These are phyloP conservation scores for Prunus mira DNA, from an alignment of 306 rosid species.

Conservation along the genomic window DNA sequence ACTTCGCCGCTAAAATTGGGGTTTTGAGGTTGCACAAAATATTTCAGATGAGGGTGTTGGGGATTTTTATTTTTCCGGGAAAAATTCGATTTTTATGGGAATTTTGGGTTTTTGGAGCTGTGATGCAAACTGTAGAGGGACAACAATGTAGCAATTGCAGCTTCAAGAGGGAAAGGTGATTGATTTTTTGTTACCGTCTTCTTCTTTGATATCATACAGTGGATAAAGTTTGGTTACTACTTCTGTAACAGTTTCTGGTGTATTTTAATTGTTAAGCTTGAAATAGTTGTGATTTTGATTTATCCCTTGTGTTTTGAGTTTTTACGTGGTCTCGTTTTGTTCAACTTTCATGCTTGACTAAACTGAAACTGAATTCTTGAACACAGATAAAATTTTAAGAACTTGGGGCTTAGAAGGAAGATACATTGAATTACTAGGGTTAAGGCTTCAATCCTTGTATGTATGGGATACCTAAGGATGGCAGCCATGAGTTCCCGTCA, in stretches of 20 bases:
- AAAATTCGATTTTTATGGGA: not conserved
- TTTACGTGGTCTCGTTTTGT: too few species aligned
- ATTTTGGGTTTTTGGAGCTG: not conserved
- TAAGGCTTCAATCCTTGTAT: not conserved
- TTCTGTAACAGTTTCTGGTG: not conserved
- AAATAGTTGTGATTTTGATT: too few species aligned
- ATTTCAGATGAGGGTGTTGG: not conserved
- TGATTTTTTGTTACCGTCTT: not conserved
- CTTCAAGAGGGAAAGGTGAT: not conserved
- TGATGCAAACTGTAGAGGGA: not conserved
- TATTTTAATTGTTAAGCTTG: not conserved
- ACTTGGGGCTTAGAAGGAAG: too few species aligned
- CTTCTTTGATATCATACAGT: not conserved
- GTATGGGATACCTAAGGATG: not conserved
- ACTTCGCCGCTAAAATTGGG: not conserved
- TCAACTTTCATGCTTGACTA: too few species aligned
- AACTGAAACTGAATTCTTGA: too few species aligned
- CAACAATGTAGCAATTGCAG: not conserved
- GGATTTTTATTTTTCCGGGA: not conserved
- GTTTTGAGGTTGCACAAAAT: not conserved
- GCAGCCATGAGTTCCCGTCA: conserved; percentile 6
- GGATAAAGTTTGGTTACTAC: not conserved
- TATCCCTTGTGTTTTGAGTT: too few species aligned
- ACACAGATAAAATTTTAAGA: too few species aligned
- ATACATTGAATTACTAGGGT: not conserved